phyloP scores from a whole-genome alignment of 1,284 basidiomycete species.

The Ustilago shanxiensis region DNA sequence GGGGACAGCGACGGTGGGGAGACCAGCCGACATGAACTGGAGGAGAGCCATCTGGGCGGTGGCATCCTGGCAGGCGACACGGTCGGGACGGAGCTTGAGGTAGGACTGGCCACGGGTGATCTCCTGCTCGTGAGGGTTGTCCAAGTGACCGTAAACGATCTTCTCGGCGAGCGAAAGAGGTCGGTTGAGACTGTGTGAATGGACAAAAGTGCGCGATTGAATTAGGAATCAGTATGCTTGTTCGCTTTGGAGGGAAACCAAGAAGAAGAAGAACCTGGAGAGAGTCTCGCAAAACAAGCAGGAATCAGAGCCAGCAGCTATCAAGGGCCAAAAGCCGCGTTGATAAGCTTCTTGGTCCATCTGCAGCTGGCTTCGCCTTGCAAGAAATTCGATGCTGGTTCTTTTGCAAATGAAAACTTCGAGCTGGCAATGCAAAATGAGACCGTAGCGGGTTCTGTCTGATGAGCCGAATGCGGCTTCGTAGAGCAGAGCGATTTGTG shows the following conservation, averaged over 20 bases:
- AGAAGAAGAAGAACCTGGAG: too few species aligned
- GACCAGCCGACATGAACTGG: conserved; percentile 98
- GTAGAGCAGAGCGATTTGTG: too few species aligned
- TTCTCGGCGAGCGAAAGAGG: conserved; percentile 68
- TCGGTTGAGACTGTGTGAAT: conserved; percentile 64
- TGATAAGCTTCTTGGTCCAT: too few species aligned
- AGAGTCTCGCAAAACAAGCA: neutral
- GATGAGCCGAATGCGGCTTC: too few species aligned
- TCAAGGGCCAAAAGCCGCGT: neutral
- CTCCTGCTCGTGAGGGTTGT: conserved; percentile 69
- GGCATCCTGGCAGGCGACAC: conserved; percentile 99
- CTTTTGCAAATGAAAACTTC: too few species aligned
- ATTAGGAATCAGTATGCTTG: conserved; percentile 15
- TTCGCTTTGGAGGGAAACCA: neutral
- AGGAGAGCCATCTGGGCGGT: conserved; percentile 99
- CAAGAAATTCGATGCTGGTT: too few species aligned
- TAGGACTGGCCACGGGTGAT: conserved; percentile 68
- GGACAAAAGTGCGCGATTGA: neutral
- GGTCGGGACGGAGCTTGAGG: conserved; percentile 72
- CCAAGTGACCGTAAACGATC: conserved; percentile 70
- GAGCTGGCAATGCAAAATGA: too few species aligned
- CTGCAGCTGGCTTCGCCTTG: too few species aligned
- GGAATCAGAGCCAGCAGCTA: neutral
- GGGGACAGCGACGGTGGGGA: conserved; percentile 88
- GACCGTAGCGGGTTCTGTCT: too few species aligned